Base-by-base conservation (phyloP, 2,329 filamentous ascomycete species). In the Cladophialophora chaetospira region DNA sequence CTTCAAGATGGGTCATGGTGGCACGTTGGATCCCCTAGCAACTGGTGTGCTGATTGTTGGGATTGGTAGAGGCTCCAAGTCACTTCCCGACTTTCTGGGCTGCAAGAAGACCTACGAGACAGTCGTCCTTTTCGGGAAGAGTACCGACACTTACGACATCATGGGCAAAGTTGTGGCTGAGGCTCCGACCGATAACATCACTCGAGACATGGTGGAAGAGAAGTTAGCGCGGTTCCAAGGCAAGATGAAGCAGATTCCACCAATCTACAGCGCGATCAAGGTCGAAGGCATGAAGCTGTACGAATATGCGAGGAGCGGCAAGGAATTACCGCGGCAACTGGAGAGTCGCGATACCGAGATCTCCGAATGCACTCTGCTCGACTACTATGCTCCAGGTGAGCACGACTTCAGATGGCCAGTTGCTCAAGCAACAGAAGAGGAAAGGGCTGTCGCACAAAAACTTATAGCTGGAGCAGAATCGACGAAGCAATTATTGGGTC, bases 21-120 rank as follows among this genome's bases (percentile, higher is more conserved):
- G 94, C 40, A 99, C 94, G 1, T 82, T 99, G 15, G 94, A 99
- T 69, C 94, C 94, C 23, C 82, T 97, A 67, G 94, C 94, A 6
- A 96, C 92, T 1, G 94, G 94, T 43, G 89, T 99, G 21, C 82
- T 99, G 47, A 91, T 97, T 62, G 80, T 94, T 5, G 94, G 93
- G 54, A 81, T 97, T 50, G 94, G 93, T 31, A 85, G 82, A 57
- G 94, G 90, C 35, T 99, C 94, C 53, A 99, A 97, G 73, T 77
- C 82, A 11, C 81, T 99, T 1, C 78, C 83, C 36, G 78, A 84
- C 31, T 97, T 97, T 71, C 79, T 97, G 42, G 81, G 84, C 53
- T 97, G 94, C 77, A 95, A 88, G 45, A 99, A 99, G 77, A 88
- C 85, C 0, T 99, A 99, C 73, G 93, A 97, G 73, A 86, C 91